phyloP scores from a whole-genome alignment of 345 rosid species.

The Eucalyptus pauciflora region DNA sequence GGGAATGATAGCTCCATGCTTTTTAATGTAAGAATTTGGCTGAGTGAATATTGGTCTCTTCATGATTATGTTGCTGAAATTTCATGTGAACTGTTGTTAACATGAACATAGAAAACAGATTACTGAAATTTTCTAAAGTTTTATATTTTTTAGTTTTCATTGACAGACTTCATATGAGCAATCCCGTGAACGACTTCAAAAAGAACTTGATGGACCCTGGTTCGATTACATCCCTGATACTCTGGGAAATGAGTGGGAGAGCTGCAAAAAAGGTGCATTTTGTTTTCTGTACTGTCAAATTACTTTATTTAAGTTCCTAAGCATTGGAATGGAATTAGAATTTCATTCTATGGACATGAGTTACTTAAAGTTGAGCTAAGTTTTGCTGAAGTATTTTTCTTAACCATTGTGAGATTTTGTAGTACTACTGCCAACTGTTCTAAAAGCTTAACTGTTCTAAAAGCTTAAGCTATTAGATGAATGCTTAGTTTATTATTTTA shows the following conservation, averaged over 20 bases:
- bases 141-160: constrained; percentile 52
- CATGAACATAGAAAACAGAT: neutral
- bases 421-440: no score
- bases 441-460: no score
- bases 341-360: neutral
- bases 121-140: constrained; percentile 34
- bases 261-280: constrained; percentile 31
- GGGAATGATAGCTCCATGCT: constrained; percentile 10
- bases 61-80: neutral
- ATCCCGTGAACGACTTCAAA: constrained; percentile 21
- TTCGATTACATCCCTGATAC: constrained; percentile 39
- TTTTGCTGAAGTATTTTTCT: neutral
- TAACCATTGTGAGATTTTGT: neutral
- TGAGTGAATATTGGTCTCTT: neutral
- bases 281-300: neutral
- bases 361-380: neutral
- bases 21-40: constrained; percentile 37
- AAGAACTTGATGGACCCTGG: constrained; percentile 60
- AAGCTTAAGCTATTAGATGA: no score
- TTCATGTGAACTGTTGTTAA: neutral
- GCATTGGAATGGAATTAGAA: neutral
- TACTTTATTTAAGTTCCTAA: neutral
- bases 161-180: constrained; percentile 43
- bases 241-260: constrained; percentile 30
- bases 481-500: no score